Evolutionary conservation across 306 rosid species (phyloP).

Genomic region (Prunus salicina): DNA sequence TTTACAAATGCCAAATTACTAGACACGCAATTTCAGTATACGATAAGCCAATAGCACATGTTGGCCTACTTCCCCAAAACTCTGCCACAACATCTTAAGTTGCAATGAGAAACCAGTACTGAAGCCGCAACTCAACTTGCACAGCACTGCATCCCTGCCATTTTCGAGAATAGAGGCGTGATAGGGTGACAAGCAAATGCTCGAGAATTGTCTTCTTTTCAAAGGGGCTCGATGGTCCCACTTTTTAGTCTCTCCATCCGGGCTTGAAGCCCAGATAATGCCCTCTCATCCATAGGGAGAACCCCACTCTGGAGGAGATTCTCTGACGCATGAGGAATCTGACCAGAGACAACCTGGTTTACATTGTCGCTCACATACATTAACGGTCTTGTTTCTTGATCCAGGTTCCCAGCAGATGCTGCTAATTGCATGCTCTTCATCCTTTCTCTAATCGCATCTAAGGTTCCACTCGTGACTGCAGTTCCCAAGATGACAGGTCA

Average conservation of each 20-base stretch:
- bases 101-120: slow-evolving; percentile 1
- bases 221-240: slow-evolving; percentile 76
- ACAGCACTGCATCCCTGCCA: slow-evolving; percentile 17
- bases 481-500: slow-evolving; percentile 1
- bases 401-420: slow-evolving; percentile 66
- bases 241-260: slow-evolving; percentile 99
- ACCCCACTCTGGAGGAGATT: slow-evolving; percentile 65
- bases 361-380: slow-evolving; percentile 54
- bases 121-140: slow-evolving; percentile 24
- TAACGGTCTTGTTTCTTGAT: slow-evolving; percentile 58
- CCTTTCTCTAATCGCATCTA: slow-evolving; percentile 92
- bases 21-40: slow-evolving; percentile 19
- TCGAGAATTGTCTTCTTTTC: background rate
- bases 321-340: slow-evolving; percentile 59
- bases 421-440: slow-evolving; percentile 97
- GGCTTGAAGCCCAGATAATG: slow-evolving; percentile 96
- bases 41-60: slow-evolving; percentile 15
- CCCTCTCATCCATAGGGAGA: slow-evolving; percentile 94
- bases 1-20: slow-evolving; percentile 24
- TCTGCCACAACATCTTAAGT: slow-evolving; percentile 24
- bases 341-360: slow-evolving; percentile 52
- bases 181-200: slow-evolving; percentile 4
- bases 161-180: slow-evolving; percentile 13
- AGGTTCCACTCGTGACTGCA: slow-evolving; percentile 88
- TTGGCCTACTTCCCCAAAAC: slow-evolving; percentile 29